Conservation (phyloP, 2,329 filamentous ascomycete genomes). For the Pestalotiopsis sp. region DNA sequence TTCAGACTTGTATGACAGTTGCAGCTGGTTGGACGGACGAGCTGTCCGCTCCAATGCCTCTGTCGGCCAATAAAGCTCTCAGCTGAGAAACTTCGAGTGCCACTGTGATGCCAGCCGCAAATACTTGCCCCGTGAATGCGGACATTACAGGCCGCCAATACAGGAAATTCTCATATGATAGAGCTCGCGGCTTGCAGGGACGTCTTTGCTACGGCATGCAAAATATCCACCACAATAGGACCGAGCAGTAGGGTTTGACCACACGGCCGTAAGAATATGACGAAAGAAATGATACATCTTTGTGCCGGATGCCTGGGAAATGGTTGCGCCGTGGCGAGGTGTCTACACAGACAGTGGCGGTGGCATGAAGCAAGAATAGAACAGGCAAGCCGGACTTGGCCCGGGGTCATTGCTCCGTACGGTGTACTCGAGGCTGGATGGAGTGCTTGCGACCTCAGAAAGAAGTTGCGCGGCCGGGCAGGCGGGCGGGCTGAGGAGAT, state of each 20-base stretch:
- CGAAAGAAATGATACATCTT: background rate
- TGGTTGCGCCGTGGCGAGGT: background rate
- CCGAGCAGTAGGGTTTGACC: background rate
- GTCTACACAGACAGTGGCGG: background rate
- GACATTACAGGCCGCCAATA: background rate
- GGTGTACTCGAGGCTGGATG: background rate
- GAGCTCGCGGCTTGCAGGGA: background rate
- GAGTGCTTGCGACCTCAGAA: background rate
- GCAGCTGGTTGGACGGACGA: background rate
- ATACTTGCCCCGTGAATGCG: background rate
- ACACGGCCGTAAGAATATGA: background rate
- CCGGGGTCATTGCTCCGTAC: background rate
- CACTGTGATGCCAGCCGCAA: background rate
- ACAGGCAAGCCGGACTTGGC: background rate
- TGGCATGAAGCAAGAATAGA: background rate
- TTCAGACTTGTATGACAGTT: background rate
- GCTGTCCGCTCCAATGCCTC: background rate
- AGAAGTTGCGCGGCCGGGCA: background rate
- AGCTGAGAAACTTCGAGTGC: background rate
- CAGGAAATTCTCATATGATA: background rate
- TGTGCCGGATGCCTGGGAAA: background rate
- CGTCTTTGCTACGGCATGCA: background rate
- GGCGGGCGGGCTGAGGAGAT: background rate
- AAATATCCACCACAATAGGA: background rate
- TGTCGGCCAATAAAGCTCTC: background rate